Evolutionary conservation across 768 basidiomycete genomes (phyloP), one percentile per base, ranked within the genome.

Genomic region (Calocybe gangraenosa): DNA sequence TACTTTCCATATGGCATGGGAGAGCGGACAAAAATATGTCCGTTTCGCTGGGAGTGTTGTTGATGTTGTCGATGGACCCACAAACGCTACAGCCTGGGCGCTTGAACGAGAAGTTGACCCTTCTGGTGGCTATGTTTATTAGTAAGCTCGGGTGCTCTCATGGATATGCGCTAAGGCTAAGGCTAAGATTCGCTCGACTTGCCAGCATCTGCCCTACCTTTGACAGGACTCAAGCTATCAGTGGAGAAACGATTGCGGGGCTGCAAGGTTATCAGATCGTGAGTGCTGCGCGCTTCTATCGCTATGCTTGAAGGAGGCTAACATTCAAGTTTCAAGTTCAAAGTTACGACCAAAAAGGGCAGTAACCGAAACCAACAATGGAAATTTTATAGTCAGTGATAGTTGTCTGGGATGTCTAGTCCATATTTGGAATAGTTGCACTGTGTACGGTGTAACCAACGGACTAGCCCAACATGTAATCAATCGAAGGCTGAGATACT

Each of bases 191-290:
- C n/a, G n/a, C n/a, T n/a, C n/a, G n/a, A n/a, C n/a, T n/a, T n/a
- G n/a, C 7, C 25, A 48, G 47, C 41, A 42, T 48, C 28, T 42
- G 41, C 31, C 6, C 15, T 5, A 41, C 47, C n/a, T n/a, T n/a
- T 2, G 40, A 48, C 28, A 48, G 47, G 35, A 15, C 40, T 18
- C 8, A 42, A 31, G 40, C 28, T 15, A 23, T 48, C 15, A 35
- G 19, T 44, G 43, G 43, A 44, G 34, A 44, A 23, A 44, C 33
- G 25, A 19, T 25, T n/a, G n/a, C n/a, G n/a, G n/a, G n/a, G n/a
- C n/a, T n/a, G n/a, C n/a, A n/a, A n/a, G n/a, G n/a, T n/a, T n/a
- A n/a, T n/a, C n/a, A n/a, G n/a, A n/a, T n/a, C n/a, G n/a, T n/a
- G n/a, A n/a, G n/a, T n/a, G n/a, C n/a, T n/a, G n/a, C n/a, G n/a